A percentile compares a stretch with the other conserved stretches of the same genome.
Conservation (phyloP, 2,329 filamentous ascomycete genomes). For the Apiospora koreana region DNA sequence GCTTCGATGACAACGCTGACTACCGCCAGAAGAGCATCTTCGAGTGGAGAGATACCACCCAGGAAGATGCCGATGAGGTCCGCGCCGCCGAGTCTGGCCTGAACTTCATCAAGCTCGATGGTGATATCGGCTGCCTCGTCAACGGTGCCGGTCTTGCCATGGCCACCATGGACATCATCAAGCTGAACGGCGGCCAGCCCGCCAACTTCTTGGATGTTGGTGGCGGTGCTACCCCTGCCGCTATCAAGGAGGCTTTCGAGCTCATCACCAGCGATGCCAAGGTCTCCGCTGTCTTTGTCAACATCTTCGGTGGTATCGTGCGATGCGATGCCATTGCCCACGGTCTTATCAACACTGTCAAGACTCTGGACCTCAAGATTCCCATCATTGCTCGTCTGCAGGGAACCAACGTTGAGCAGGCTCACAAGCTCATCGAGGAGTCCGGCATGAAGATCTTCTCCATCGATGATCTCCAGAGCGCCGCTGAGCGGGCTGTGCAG, state of each 20-base stretch:
- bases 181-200: conserved; percentile 93
- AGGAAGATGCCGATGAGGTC: conserved; percentile 97
- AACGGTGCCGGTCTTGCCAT: conserved; percentile 99
- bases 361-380: conserved; percentile 93
- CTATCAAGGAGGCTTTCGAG: conserved; percentile 97
- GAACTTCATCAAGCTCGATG: conserved; percentile 99
- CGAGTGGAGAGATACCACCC: conserved; percentile 86
- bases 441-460: conserved; percentile 99
- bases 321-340: conserved; percentile 96
- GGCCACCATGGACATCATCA: conserved; percentile 99
- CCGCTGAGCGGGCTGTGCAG: conserved; percentile 97
- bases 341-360: conserved; percentile 91
- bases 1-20: conserved; percentile 98
- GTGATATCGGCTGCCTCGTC: conserved; percentile 98
- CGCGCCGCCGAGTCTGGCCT: conserved; percentile 91
- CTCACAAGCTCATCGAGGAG: conserved; percentile 91
- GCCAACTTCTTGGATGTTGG: conserved; percentile 99
- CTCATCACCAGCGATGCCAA: conserved; percentile 98
- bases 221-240: conserved; percentile 92
- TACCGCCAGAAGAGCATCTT: conserved; percentile 98
- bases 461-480: conserved; percentile 95
- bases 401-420: conserved; percentile 96
- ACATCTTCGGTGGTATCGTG: conserved; percentile 99
- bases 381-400: conserved; percentile 97
- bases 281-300: conserved; percentile 98